phyloP scores from a whole-genome alignment of 2,329 filamentous ascomycete genomes.

The Aspergillus sclerotialis region DNA sequence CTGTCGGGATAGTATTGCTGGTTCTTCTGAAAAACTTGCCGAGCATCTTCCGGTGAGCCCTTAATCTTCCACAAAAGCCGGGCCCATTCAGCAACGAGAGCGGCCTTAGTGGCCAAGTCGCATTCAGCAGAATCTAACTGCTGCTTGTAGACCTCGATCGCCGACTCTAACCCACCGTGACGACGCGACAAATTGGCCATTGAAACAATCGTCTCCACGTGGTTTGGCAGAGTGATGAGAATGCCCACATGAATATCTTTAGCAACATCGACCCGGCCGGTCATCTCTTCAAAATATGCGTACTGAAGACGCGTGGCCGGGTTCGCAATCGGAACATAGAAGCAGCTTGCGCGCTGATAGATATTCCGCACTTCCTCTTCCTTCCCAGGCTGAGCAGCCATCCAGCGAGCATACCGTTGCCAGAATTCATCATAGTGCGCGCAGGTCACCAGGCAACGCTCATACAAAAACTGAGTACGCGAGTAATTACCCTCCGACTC shows the following conservation, averaged over 20 bases:
- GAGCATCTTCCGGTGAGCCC: constrained; percentile 70
- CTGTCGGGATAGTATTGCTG: constrained; percentile 79
- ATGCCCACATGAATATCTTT: constrained; percentile 80
- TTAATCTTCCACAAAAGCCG: constrained; percentile 80
- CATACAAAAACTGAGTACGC: constrained; percentile 77
- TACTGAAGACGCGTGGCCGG: constrained; percentile 82
- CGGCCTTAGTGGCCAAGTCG: constrained; percentile 74
- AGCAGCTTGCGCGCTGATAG: constrained; percentile 75
- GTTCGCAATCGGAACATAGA: constrained; percentile 80
- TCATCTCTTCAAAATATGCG: constrained; percentile 89
- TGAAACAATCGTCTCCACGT: constrained; percentile 80
- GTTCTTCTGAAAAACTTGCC: constrained; percentile 75
- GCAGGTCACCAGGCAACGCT: constrained; percentile 85
- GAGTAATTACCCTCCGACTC: constrained; percentile 72
- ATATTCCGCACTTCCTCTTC: constrained; percentile 88
- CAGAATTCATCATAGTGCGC: constrained; percentile 97
- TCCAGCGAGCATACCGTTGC: constrained; percentile 95
- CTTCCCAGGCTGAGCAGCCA: constrained; percentile 71
- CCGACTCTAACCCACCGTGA: constrained; percentile 74
- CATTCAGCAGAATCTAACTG: constrained; percentile 69
- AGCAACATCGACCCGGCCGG: constrained; percentile 67
- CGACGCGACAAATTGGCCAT: constrained; percentile 81
- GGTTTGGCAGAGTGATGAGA: constrained; percentile 66
- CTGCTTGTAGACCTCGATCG: constrained; percentile 72
- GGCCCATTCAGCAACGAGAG: constrained; percentile 83